Evolutionary conservation across 73 alveolate species (phyloP).

Genomic region (Blepharisma japonicum): DNA sequence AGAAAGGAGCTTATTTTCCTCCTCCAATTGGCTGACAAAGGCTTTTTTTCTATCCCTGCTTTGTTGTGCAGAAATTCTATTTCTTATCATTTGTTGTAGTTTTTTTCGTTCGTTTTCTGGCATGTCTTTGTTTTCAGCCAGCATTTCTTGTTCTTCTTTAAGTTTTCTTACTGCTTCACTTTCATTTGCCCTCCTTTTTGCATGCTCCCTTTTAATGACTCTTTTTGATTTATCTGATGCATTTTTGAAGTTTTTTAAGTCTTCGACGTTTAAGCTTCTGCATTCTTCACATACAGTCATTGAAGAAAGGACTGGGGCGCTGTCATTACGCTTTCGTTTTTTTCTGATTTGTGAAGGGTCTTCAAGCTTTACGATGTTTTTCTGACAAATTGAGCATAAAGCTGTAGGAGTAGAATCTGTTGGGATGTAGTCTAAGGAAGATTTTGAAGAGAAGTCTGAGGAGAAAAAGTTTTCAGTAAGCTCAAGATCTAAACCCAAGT

Average conservation of each 20-base stretch:
- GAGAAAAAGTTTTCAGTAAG: too few relatives aligned
- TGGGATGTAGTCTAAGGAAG: not conserved
- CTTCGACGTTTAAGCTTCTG: not conserved
- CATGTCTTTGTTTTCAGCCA: slow-evolving; percentile 9
- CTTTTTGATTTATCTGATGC: not conserved
- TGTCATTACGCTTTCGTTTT: slow-evolving; percentile 8
- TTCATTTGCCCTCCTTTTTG: slow-evolving; percentile 13
- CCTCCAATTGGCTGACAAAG: slow-evolving; percentile 37
- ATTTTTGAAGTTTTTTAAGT: not conserved
- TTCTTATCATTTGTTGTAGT: slow-evolving; percentile 41
- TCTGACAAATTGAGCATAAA: slow-evolving; percentile 13
- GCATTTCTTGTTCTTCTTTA: slow-evolving; percentile 9
- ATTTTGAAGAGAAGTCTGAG: too few relatives aligned
- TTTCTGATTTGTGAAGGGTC: not conserved
- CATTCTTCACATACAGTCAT: slow-evolving; percentile 24
- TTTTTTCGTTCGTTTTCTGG: slow-evolving; percentile 36
- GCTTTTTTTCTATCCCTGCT: slow-evolving; percentile 48
- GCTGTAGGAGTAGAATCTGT: not conserved
- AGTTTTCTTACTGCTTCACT: not conserved
- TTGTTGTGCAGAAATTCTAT: slow-evolving; percentile 43
- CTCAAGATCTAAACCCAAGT: too few relatives aligned
- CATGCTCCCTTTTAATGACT: slow-evolving; percentile 26
- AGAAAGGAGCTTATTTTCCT: not conserved
- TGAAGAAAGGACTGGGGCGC: not conserved
- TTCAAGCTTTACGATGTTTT: slow-evolving; percentile 14